Base-by-base conservation (phyloP, 2,329 filamentous ascomycete genomes). In the Trichoderma citrinoviride region DNA sequence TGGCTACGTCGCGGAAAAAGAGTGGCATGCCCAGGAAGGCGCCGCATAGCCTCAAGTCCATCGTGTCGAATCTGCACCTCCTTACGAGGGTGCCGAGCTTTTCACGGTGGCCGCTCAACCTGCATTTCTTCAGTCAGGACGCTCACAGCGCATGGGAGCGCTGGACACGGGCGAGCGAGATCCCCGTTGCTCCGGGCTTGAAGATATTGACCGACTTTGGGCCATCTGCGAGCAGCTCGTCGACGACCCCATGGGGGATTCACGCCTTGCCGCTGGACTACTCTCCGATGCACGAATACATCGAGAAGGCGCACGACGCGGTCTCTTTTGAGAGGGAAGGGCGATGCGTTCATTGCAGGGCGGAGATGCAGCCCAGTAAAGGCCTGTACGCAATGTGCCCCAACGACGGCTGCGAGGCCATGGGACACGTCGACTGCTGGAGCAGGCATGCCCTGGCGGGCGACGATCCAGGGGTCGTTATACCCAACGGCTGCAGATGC, bases 11-110 rank as follows among this genome's bases (percentile, higher is more conserved):
- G 61, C 79, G 73, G 57, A 88, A 85, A 73, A 77, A 77, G 57
- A 84, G 81, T 40, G 82, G 84, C 12, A 83, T 81, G 17, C 84
- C 85, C 4, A 83, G 79, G 52, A 81, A 86, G 33, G 87, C 89
- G 7, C 76, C 78, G 2, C 80, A 83, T 33, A 89, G 83, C 17
- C 74, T 97, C 50, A 83, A 79, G 25, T 90, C 90, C 3, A 83
- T 92, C 44, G 75, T 98, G 29, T 88, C 89, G 3, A 95, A 96
- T 71, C 76, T 98, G 27, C 91, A 97, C 74, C 80, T 95, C 3
- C 81, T 99, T 0, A 82, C 96, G 1, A 84, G 90, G 0, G 90
- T 93, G 2, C 84, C 86, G 2, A 95, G 91, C 75, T 98, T 98
- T 74, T 80, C 82, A 17, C 81, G 87, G 52, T 97, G 93, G 94